Percentiles rank a stretch among this genome's conserved stretches.
These are phyloP conservation scores for Acorus calamus DNA, from an alignment of 106 monocot species.

Conservation along the genomic window DNA sequence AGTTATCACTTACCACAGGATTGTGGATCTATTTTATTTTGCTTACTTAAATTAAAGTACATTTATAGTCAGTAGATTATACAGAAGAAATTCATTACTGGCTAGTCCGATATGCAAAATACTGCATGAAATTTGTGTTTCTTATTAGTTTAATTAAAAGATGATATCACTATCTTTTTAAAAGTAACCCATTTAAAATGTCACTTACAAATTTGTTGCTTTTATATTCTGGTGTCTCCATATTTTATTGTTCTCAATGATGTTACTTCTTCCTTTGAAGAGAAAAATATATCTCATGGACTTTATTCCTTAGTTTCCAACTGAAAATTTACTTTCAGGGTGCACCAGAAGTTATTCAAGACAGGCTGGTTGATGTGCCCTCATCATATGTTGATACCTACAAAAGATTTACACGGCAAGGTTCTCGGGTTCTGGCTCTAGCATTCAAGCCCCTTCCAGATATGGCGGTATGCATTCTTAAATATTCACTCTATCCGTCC, in stretches of 20 bases:
- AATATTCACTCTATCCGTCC: not conserved
- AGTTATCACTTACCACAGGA: too few relatives aligned
- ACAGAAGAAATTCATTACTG: too few relatives aligned
- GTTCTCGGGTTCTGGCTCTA: constrained; percentile 90
- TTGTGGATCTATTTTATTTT: too few relatives aligned
- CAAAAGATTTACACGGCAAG: constrained; percentile 95
- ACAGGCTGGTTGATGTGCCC: constrained; percentile 67
- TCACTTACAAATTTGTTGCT: not conserved
- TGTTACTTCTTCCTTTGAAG: not conserved
- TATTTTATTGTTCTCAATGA: constrained; percentile 4
- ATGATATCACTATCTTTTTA: too few relatives aligned
- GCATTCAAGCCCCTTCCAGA: constrained; percentile 88
- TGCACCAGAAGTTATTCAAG: constrained; percentile 98
- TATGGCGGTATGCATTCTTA: constrained; percentile 78
- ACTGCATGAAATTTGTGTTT: too few relatives aligned
- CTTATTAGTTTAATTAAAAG: too few relatives aligned
- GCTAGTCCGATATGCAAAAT: too few relatives aligned
- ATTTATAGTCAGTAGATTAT: too few relatives aligned
- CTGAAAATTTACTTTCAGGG: constrained; percentile 45
- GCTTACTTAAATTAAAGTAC: too few relatives aligned
- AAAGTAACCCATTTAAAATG: too few relatives aligned
- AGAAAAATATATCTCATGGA: not conserved
- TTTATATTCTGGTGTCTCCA: not conserved
- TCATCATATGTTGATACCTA: constrained; percentile 76
- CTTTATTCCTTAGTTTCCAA: not conserved